phyloP scores from a whole-genome alignment of 2,329 filamentous ascomycete genomes.

The Aspergillus fumigatiaffinis region DNA sequence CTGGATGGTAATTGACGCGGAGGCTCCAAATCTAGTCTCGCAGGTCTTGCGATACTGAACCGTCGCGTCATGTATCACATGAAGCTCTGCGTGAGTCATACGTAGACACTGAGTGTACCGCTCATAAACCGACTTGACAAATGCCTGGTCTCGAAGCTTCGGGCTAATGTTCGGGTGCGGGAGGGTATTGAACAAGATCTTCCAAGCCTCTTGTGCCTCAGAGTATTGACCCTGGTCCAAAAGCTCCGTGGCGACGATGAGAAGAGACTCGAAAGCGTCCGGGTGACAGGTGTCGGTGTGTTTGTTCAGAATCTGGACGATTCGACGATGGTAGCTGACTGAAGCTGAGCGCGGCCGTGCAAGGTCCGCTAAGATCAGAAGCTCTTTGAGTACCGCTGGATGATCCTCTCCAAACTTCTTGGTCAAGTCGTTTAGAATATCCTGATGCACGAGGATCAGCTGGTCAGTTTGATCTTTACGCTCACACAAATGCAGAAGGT shows the following conservation, averaged over 20 bases:
- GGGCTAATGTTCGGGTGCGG: conserved; percentile 28
- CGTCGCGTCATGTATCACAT: conserved; percentile 31
- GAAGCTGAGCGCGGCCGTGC: conserved; percentile 34
- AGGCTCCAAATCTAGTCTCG: conserved; percentile 32
- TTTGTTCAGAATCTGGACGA: conserved; percentile 38
- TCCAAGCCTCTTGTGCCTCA: conserved; percentile 34
- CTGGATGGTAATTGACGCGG: conserved; percentile 35
- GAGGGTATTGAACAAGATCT: conserved; percentile 36
- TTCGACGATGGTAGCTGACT: conserved; percentile 38
- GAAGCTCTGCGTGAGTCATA: conserved; percentile 27
- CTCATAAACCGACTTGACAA: conserved; percentile 31
- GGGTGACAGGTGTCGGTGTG: conserved; percentile 29
- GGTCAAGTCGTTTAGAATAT: conserved; percentile 37
- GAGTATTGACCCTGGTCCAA: conserved; percentile 36
- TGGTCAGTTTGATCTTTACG: conserved; percentile 30
- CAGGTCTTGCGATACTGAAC: conserved; percentile 32
- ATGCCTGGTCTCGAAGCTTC: conserved; percentile 31
- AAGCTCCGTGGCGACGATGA: conserved; percentile 36
- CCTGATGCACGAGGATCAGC: conserved; percentile 36
- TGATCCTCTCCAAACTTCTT: conserved; percentile 33
- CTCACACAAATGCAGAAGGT: conserved; percentile 29
- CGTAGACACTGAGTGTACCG: conserved; percentile 36
- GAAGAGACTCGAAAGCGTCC: conserved; percentile 37
- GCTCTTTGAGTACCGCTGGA: conserved; percentile 32
- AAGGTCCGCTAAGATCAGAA: conserved; percentile 35